Evolutionary conservation across 768 basidiomycete genomes (phyloP), one percentile per base, ranked within the genome.

Genomic region (Amanita pseudoporphyria): DNA sequence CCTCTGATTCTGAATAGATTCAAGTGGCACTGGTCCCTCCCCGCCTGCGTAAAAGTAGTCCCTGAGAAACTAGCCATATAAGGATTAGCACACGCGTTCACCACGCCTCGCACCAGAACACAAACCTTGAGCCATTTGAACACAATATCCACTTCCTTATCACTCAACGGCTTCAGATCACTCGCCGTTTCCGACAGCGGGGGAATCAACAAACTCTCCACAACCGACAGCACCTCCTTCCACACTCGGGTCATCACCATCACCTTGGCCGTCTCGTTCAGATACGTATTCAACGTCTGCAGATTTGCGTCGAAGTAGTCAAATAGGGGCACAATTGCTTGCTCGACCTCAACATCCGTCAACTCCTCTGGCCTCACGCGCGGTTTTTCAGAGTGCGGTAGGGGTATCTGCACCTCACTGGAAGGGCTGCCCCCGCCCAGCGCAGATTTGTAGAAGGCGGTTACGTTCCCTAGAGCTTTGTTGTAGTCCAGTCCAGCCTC

Each of bases 121-220:
- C 53, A 14, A 50, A 88, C 93, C 81, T 93, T 94, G 47, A 98
- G 64, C 91, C 96, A 97, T 63, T 93, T 95, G 71, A 97, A 91
- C n/a, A 94, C 95, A 52, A 97, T 85, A 62, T 98, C 96, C 32
- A 98, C 87, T 68, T 97, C 96, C 67, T 95, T 94, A 59, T 98
- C 96, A 22, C 76, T 83, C 61, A 99, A 64, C 1, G 93, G 85
- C 57, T 88, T 86, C 90, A 98, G 85, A 47, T 92, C 87, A 38
- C 91, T 91, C 9, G 84, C 72, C 14, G 78, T 68, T 53, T 95
- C 90, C 5, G 86, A 88, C 49, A 99, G 65, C 2, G 94, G 88
- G 3, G 96, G 96, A 13, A 98, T 83, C 53, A 98, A 77, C 56
- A 98, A 67, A 9, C 81, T 83, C 61, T 97, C 96, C 49, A 98